Evolutionary conservation across 1,284 basidiomycete genomes (phyloP).

Genomic region (Apiotrichum gamsii): DNA sequence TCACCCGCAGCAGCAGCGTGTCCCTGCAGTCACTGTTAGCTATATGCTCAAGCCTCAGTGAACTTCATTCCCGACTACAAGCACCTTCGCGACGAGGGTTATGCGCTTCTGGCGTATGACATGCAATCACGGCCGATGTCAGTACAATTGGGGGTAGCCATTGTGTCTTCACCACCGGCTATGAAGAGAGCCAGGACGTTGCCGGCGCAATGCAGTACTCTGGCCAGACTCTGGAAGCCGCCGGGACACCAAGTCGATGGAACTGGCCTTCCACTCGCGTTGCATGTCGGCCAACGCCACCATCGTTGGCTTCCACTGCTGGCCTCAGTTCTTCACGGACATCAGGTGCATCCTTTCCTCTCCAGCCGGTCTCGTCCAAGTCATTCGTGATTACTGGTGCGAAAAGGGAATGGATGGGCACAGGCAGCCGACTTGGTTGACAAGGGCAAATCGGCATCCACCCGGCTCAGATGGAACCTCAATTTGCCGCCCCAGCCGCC

Average conservation of each 20-base stretch:
- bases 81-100: constrained; percentile 2
- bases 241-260: not conserved
- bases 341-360: not conserved
- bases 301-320: not conserved
- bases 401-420: not conserved
- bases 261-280: constrained; percentile 2
- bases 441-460: not conserved
- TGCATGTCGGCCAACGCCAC: constrained; percentile 6
- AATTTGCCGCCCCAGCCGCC: not conserved
- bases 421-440: not conserved
- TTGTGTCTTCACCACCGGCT: not conserved
- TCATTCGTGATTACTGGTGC: constrained; percentile 1
- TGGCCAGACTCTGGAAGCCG: not conserved
- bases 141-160: not conserved
- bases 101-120: constrained; percentile 3
- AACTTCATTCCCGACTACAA: constrained; percentile 9
- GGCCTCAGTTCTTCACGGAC: not conserved
- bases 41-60: constrained; percentile 1
- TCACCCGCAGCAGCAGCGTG: too few relatives aligned
- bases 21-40: not conserved
- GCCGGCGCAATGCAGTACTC: not conserved
- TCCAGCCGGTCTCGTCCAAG: constrained; percentile 1
- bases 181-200: constrained; percentile 1
- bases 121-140: constrained; percentile 4
- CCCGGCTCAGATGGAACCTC: not conserved